Evolutionary conservation across 1,284 basidiomycete genomes (phyloP), one percentile per base, ranked within the genome.

Genomic region (Puccinia brachypodii): DNA sequence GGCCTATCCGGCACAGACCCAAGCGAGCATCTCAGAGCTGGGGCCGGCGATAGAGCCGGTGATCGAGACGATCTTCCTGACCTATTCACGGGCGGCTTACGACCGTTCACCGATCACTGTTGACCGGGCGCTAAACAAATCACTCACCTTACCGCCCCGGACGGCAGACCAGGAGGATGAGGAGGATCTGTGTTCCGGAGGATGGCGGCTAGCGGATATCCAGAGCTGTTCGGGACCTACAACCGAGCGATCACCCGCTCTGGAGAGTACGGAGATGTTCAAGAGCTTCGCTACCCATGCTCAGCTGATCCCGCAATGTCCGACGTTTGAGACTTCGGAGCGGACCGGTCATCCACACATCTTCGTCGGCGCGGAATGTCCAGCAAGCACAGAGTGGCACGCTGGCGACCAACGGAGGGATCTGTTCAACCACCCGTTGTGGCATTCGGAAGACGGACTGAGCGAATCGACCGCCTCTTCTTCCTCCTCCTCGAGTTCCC

Each of bases 21-120:
- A n/a, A n/a, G n/a, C n/a, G n/a, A n/a, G n/a, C n/a, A n/a, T n/a
- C n/a, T n/a, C n/a, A n/a, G n/a, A n/a, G n/a, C n/a, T n/a, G n/a
- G n/a, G 50, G 9, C 50, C n/a, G 50, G 4, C 50, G 50, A 53
- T 9, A 9, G 64, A 68, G 38, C 44, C 71, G 14, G 71, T 73
- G 44, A 50, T 73, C 71, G 53, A 50, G 53, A 73, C 71, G 31
- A 53, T 56, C 25, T 73, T 53, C 53, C n/a, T 73, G 31, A 73
- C 71, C 2, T 73, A 73, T 25, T 73, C 71, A 19, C 25, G 47
- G 14, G 13, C 47, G 22, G 71, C 71, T 9, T 73, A 73, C 47
- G 71, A 73, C 28, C 71, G 71, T 7, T 73, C 71, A 11, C 71
- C 71, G 28, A 73, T 73, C 71, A 6, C 22, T 1, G 71, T 73